A percentile compares a stretch with the other conserved stretches of the same genome.
phyloP scores from a whole-genome alignment of 2,329 filamentous ascomycete genomes.

The Sphaerulina musiva region DNA sequence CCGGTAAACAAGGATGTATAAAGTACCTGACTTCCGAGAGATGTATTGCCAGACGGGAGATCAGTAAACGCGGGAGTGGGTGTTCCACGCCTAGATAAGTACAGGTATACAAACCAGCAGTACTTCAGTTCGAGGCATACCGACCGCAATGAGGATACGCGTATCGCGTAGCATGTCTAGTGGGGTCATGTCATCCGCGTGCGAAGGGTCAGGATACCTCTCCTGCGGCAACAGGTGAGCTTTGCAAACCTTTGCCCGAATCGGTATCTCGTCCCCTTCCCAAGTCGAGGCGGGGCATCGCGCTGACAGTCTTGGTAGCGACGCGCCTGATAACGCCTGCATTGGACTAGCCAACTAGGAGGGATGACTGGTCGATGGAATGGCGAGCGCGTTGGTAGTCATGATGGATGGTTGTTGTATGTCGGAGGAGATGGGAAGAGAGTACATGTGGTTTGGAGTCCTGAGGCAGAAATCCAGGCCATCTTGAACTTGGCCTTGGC shows the following conservation, averaged over 20 bases:
- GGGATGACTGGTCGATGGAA: background rate
- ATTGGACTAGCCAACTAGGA: background rate
- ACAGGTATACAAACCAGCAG: background rate
- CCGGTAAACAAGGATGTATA: no score
- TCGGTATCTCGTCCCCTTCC: slow-evolving; percentile 6
- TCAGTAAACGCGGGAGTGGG: background rate
- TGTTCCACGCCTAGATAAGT: background rate
- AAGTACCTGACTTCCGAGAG: no score
- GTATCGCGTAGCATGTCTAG: slow-evolving; percentile 3
- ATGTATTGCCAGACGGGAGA: background rate
- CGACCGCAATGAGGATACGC: slow-evolving; percentile 5
- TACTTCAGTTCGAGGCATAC: slow-evolving; percentile 1
- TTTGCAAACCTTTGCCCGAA: slow-evolving; percentile 6
- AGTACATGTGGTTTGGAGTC: background rate
- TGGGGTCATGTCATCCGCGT: slow-evolving; percentile 5
- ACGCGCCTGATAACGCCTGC: background rate
- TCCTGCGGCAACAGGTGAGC: slow-evolving; percentile 1
- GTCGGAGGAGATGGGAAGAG: background rate
- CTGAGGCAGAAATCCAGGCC: background rate
- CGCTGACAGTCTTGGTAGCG: background rate
- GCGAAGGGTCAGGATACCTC: slow-evolving; percentile 6
- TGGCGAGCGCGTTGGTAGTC: background rate
- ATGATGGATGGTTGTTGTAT: background rate
- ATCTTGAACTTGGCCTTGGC: background rate
- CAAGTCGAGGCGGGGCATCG: background rate